These are phyloP conservation scores for Conoideocrella luteorostrata DNA, from an alignment of 2,329 filamentous ascomycete species.

Conservation along the genomic window DNA sequence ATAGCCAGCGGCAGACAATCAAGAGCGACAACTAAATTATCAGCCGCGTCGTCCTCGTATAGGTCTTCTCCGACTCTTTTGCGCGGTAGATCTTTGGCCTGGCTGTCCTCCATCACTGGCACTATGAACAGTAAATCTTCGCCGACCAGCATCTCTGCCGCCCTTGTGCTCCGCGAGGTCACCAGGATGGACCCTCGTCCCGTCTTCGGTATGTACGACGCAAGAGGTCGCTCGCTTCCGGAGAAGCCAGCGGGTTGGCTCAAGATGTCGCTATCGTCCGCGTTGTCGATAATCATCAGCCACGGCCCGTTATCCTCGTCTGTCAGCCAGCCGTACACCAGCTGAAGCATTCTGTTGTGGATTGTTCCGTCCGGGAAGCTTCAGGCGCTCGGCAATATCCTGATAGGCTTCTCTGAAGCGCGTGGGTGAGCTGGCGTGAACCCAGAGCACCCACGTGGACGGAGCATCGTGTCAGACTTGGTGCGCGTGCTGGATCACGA, in stretches of 20 bases:
- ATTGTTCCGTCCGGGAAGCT: slow-evolving; percentile 16
- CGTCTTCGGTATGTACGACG: background rate
- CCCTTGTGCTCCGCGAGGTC: background rate
- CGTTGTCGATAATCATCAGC: slow-evolving; percentile 14
- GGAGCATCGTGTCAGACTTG: background rate
- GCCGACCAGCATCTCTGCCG: background rate
- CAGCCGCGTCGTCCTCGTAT: background rate
- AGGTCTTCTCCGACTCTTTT: background rate
- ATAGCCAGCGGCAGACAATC: background rate
- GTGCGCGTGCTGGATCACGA: background rate
- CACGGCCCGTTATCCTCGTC: slow-evolving; percentile 13
- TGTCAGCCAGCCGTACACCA: slow-evolving; percentile 23
- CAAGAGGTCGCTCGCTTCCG: background rate
- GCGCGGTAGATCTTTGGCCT: background rate
- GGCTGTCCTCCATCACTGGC: background rate
- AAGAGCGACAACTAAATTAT: background rate
- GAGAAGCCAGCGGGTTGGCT: background rate
- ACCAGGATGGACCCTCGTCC: background rate
- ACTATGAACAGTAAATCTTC: too few species aligned
- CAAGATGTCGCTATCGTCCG: slow-evolving; percentile 11
- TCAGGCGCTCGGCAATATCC: background rate
- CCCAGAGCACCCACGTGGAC: background rate
- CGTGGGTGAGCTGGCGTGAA: background rate
- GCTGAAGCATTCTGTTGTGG: slow-evolving; percentile 15
- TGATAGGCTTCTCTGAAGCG: background rate